Percentiles rank a stretch among this genome's conserved stretches.
These are phyloP conservation scores for Diaporthe humulicola DNA, from an alignment of 2,329 filamentous ascomycete species.

Conservation along the genomic window DNA sequence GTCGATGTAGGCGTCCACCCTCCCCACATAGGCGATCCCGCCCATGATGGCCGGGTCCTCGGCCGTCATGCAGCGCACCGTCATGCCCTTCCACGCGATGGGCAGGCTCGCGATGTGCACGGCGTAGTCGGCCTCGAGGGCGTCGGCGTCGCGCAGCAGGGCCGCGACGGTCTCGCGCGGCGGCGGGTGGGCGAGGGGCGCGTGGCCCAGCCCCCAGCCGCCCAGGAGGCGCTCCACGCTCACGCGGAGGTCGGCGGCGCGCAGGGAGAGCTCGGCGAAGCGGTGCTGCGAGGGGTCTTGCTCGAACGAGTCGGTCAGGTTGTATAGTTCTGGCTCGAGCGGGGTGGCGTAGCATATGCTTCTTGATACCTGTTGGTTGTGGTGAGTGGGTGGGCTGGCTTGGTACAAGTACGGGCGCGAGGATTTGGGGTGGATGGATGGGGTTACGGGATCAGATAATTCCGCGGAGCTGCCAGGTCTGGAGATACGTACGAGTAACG, in stretches of 20 bases:
- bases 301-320: conserved; percentile 32
- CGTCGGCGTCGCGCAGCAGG: conserved; percentile 32
- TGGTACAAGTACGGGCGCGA: not conserved
- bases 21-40: conserved; percentile 30
- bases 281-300: conserved; percentile 33
- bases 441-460: not conserved
- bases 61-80: conserved; percentile 31
- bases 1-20: conserved; percentile 40
- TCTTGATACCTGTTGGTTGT: conserved; percentile 22
- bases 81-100: conserved; percentile 38
- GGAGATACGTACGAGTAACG: conserved; percentile 34
- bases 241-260: conserved; percentile 39
- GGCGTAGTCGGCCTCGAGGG: conserved; percentile 39
- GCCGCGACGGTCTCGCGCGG: conserved; percentile 27
- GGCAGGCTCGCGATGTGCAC: conserved; percentile 26
- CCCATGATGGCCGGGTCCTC: conserved; percentile 33
- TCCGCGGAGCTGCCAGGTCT: too few species aligned
- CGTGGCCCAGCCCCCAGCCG: conserved; percentile 36
- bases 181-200: not conserved
- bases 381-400: not conserved
- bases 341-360: conserved; percentile 39
- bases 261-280: conserved; percentile 39
- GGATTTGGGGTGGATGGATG: too few species aligned
- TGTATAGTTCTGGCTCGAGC: conserved; percentile 37
- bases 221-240: conserved; percentile 34